Evolutionary conservation across 192 early-diverging fungal genomes (phyloP), one percentile per base, ranked within the genome.

Genomic region (Entomortierella chlamydospora): DNA sequence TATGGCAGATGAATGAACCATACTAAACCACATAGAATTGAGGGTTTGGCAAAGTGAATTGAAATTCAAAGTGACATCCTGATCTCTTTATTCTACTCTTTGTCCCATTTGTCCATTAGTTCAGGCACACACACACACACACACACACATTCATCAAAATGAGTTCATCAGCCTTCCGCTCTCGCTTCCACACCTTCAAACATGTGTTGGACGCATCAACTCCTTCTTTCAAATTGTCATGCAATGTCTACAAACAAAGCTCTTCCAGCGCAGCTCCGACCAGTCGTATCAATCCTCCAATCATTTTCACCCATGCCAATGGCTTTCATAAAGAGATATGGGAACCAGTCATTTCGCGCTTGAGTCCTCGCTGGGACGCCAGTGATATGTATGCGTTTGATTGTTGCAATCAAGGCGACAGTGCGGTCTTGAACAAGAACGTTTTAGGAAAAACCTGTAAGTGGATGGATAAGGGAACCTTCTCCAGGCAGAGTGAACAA

Each of bases 311-410:
- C 2, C 90, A 91, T 62, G 90, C 89, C 0, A 90, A 86, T 51
- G 87, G 89, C 11, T 85, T 90, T 41, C 72, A 82, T 72, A 90
- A 90, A 68, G 89, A 91, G 52, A 64, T 81, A 4, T 87, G 86
- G 72, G 78, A 89, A 43, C 84, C 88, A 11, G 53, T 90, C 25
- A 87, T 91, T 29, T 39, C 56, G 3, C 42, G 61, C 0, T 47
- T 87, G 23, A 45, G 52, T 20, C 42, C 73, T 8, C 68, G 54
- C 0, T 73, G 84, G 39, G 70, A 66, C 13, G 51, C 68, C 30
- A 51, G 72, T 22, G 72, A 84, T n/a, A 58, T 88, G 45, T 85
- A 85, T 61, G 70, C 84, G 18, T 86, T 83, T 61, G 90, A 91
- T 56, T 81, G 76, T 43, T 72, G 87, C 30, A 86, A 85, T 49